Percentiles rank a stretch among this genome's conserved stretches.
Evolutionary conservation across 192 early-diverging fungal genomes (phyloP).

Genomic region (Polychytrium aggregatum): DNA sequence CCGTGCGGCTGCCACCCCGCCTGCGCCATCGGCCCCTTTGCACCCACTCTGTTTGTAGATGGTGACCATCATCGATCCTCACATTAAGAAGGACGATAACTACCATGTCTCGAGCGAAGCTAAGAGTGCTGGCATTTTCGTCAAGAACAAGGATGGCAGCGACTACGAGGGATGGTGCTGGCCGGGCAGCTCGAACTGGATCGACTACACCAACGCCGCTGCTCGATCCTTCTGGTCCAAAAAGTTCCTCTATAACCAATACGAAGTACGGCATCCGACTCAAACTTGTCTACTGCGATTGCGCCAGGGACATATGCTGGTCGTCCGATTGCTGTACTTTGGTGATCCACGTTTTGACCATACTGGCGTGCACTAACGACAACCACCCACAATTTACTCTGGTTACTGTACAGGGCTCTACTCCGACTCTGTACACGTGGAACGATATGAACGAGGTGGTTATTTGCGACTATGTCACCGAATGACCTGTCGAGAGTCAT

Average conservation of each 20-base stretch:
- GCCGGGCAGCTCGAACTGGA: constrained; percentile 87
- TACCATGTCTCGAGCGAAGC: constrained; percentile 75
- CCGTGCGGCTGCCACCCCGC: too few relatives aligned
- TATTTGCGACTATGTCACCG: too few relatives aligned
- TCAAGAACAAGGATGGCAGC: constrained; percentile 60
- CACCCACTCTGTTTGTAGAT: constrained; percentile 57
- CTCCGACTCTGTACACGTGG: constrained; percentile 78
- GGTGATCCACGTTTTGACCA: too few relatives aligned
- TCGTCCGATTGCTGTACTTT: not conserved
- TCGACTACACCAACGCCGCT: constrained; percentile 76
- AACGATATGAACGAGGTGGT: constrained; percentile 95
- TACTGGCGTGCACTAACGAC: too few relatives aligned
- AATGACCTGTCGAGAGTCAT: too few relatives aligned
- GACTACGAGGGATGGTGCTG: constrained; percentile 98
- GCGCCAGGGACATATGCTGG: not conserved
- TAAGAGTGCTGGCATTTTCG: constrained; percentile 57
- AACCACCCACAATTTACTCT: too few relatives aligned
- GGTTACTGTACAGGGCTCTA: constrained; percentile 61
- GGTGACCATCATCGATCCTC: constrained; percentile 94
- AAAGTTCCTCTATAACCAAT: constrained; percentile 67
- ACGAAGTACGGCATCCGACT: too few relatives aligned
- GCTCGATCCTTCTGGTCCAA: constrained; percentile 71
- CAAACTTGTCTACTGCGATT: too few relatives aligned
- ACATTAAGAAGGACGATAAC: constrained; percentile 75
- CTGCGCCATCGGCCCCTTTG: too few relatives aligned